phyloP scores from a whole-genome alignment of 1,284 basidiomycete species.

The Ustilago sp. region DNA sequence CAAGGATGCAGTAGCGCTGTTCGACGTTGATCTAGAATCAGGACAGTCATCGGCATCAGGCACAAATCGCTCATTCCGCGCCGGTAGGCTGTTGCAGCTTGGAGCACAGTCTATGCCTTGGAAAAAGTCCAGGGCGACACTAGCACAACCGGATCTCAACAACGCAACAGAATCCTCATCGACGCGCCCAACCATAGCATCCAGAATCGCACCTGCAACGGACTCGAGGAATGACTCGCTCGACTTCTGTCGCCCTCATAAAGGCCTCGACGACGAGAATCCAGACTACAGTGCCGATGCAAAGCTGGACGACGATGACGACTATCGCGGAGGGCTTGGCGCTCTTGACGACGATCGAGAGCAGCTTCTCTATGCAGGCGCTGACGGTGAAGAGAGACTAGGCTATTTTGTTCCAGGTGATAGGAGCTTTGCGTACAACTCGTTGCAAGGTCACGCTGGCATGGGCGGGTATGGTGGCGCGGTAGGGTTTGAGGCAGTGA shows the following conservation, averaged over 20 bases:
- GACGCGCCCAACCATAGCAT: background rate
- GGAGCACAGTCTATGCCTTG: slow-evolving; percentile 24
- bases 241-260: slow-evolving; percentile 16
- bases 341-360: slow-evolving; percentile 35
- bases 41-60: slow-evolving; percentile 11
- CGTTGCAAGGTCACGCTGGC: slow-evolving; percentile 4
- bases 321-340: slow-evolving; percentile 14
- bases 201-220: background rate
- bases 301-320: slow-evolving; percentile 18
- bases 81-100: slow-evolving; percentile 25
- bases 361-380: slow-evolving; percentile 30
- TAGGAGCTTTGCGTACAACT: slow-evolving; percentile 34
- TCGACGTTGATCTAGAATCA: slow-evolving; percentile 42
- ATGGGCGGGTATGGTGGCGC: slow-evolving; percentile 16
- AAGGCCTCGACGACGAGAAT: background rate
- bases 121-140: slow-evolving; percentile 16
- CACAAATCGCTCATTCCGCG: slow-evolving; percentile 5
- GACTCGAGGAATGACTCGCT: slow-evolving; percentile 21
- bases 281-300: slow-evolving; percentile 13
- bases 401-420: slow-evolving; percentile 38
- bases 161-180: background rate
- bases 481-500: slow-evolving; percentile 42
- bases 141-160: background rate
- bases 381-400: slow-evolving; percentile 10
- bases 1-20: slow-evolving; percentile 12